Evolutionary conservation across 345 rosid genomes (phyloP).

Genomic region (Brassica cretica): DNA sequence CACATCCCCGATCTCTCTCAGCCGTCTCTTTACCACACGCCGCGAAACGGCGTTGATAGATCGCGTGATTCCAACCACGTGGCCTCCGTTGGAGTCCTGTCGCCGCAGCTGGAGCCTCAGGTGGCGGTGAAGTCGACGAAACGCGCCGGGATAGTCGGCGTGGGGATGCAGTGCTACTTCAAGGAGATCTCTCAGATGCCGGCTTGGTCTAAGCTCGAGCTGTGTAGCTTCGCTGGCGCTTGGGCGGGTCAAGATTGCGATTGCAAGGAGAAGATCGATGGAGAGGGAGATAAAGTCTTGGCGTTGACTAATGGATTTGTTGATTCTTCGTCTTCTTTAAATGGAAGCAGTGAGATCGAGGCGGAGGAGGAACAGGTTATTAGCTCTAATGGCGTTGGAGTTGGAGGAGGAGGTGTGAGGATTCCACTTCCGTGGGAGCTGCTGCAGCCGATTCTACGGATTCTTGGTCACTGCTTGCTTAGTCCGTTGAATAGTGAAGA

Average conservation of each 20-base stretch:
- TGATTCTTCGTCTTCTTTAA: slow-evolving; percentile 26
- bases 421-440: slow-evolving; percentile 97
- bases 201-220: slow-evolving; percentile 80
- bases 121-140: slow-evolving; percentile 80
- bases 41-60: slow-evolving; percentile 48
- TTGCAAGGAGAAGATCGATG: slow-evolving; percentile 58
- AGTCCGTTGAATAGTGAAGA: slow-evolving; percentile 76
- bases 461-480: slow-evolving; percentile 82
- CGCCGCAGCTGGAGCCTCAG: slow-evolving; percentile 75
- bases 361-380: slow-evolving; percentile 35
- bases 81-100: slow-evolving; percentile 52
- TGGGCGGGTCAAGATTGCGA: slow-evolving; percentile 94
- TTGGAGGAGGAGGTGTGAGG: slow-evolving; percentile 47
- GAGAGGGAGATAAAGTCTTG: slow-evolving; percentile 28
- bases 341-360: slow-evolving; percentile 38
- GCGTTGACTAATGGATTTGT: slow-evolving; percentile 30
- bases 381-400: slow-evolving; percentile 23
- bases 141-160: slow-evolving; percentile 66
- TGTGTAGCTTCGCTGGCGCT: slow-evolving; percentile 57
- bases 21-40: slow-evolving; percentile 87
- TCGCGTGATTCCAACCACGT: slow-evolving; percentile 39
- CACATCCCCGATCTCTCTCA: slow-evolving; percentile 84
- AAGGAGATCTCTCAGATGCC: slow-evolving; percentile 88
- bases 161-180: slow-evolving; percentile 69
- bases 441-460: slow-evolving; percentile 71